Conservation (phyloP, 352 stramenopile species). For the Globisporangium megalacanthum region DNA sequence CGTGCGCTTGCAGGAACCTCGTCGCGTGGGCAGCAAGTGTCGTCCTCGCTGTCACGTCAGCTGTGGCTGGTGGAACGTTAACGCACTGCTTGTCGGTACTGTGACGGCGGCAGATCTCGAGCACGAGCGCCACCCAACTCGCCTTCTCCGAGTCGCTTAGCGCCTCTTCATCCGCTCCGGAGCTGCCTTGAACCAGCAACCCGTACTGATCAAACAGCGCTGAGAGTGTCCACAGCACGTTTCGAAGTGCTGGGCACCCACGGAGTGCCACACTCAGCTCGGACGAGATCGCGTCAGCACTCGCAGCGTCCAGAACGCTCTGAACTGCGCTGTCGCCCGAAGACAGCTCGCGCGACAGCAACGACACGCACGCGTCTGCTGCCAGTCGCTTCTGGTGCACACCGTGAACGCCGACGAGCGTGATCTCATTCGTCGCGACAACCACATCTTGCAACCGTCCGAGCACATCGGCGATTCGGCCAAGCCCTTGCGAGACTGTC, state of each 20-base stretch:
- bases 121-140: slow-evolving; percentile 5
- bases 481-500: background rate
- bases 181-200: slow-evolving; percentile 11
- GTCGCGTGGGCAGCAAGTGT: slow-evolving; percentile 3
- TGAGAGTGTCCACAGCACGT: slow-evolving; percentile 19
- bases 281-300: background rate
- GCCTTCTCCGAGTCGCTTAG: background rate
- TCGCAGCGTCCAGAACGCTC: background rate
- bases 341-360: background rate
- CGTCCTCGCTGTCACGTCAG: background rate
- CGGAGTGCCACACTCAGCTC: slow-evolving; percentile 4
- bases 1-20: slow-evolving; percentile 10
- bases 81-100: background rate
- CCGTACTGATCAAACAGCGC: slow-evolving; percentile 19
- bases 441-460: background rate
- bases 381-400: background rate
- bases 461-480: background rate
- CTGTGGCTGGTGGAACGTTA: background rate
- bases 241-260: slow-evolving; percentile 9
- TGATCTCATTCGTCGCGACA: background rate
- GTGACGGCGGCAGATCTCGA: slow-evolving; percentile 1
- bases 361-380: background rate
- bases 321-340: background rate
- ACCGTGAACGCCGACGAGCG: background rate
- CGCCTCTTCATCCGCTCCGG: background rate